Evolutionary conservation across 176 grass and related monocot genomes (phyloP).

Genomic region (Phyllostachys edulis): DNA sequence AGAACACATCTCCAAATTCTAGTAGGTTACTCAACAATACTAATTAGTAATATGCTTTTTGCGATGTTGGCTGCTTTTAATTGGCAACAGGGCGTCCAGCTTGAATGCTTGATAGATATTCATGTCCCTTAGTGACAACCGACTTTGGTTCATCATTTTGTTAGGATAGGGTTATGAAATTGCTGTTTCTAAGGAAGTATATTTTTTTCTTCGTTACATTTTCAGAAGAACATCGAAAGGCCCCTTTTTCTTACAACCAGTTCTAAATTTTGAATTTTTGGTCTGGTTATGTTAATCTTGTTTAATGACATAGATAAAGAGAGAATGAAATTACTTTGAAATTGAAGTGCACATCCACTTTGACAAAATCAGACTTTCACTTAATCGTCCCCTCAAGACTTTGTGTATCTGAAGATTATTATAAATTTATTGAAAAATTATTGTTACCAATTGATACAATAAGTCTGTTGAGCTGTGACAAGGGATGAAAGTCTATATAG

Average conservation of each 20-base stretch:
- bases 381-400: neutral
- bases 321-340: neutral
- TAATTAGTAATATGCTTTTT: neutral
- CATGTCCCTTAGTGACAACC: neutral
- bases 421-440: neutral
- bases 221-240: neutral
- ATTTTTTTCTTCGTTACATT: neutral
- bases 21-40: neutral
- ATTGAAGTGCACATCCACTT: neutral
- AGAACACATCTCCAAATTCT: too few relatives aligned
- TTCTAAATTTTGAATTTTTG: neutral
- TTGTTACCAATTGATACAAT: neutral
- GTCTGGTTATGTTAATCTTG: neutral
- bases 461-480: neutral
- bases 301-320: neutral
- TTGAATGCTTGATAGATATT: neutral
- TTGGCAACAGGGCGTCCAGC: neutral
- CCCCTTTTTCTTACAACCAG: neutral
- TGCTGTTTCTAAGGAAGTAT: neutral
- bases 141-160: neutral
- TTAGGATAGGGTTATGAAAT: neutral
- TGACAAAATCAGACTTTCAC: neutral
- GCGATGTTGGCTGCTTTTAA: neutral
- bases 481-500: constrained; percentile 32
- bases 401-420: neutral